A percentile compares a stretch with the other conserved stretches of the same genome.
Evolutionary conservation across 768 basidiomycete genomes (phyloP).

Genomic region (Postia placenta): DNA sequence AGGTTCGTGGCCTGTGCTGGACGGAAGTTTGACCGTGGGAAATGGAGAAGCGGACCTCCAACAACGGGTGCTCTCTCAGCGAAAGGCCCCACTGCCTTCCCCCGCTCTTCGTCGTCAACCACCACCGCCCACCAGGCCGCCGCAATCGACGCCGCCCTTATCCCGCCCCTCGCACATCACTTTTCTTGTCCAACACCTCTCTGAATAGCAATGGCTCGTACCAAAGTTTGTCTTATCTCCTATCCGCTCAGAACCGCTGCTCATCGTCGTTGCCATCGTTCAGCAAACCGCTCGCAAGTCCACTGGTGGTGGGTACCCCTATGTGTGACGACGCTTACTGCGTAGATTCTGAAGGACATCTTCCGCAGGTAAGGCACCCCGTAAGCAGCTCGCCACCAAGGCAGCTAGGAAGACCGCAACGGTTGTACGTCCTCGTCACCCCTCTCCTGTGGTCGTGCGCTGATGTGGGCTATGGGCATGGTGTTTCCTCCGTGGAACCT

Average conservation of each 20-base stretch:
- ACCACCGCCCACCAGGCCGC: conserved; percentile 17
- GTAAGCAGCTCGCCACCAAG: conserved; percentile 41
- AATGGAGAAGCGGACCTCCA: conserved; percentile 21
- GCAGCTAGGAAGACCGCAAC: conserved; percentile 36
- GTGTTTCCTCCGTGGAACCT: conserved; percentile 7
- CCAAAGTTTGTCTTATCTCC: conserved; percentile 51
- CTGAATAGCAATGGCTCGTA: conserved; percentile 65
- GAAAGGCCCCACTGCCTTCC: conserved; percentile 16
- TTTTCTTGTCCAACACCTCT: conserved; percentile 14
- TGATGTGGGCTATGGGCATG: conserved; percentile 16
- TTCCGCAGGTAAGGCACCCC: conserved; percentile 32
- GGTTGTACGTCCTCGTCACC: conserved; percentile 18
- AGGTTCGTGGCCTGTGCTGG: conserved; percentile 12
- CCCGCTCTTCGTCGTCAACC: conserved; percentile 17
- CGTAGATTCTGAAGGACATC: background rate
- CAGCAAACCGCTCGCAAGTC: conserved; percentile 99
- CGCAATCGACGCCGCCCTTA: conserved; percentile 9
- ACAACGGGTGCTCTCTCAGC: conserved; percentile 16
- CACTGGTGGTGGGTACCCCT: conserved; percentile 73
- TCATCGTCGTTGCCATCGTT: conserved; percentile 27
- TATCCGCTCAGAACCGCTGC: conserved; percentile 2
- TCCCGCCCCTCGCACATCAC: conserved; percentile 14
- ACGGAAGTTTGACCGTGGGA: conserved; percentile 23
- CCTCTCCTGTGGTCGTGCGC: conserved; percentile 6
- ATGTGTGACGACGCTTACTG: background rate